phyloP scores from a whole-genome alignment of 495 filamentous ascomycete genomes.

The Talaromyces liani region DNA sequence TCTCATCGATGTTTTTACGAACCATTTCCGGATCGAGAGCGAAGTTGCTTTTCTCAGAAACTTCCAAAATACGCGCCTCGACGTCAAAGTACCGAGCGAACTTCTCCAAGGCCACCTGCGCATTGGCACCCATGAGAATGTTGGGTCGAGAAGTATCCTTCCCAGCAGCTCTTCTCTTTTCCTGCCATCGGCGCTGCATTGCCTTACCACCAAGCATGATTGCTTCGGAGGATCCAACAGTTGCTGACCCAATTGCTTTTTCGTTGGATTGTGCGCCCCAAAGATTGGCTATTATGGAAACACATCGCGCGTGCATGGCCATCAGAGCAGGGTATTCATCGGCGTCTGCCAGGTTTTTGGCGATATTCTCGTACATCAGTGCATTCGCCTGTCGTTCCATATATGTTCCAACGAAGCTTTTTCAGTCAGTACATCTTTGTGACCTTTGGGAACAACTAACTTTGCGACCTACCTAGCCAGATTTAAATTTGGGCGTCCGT shows the following conservation, averaged over 20 bases:
- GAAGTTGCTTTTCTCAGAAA: slow-evolving; percentile 54
- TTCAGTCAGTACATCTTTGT: not conserved
- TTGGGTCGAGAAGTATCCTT: slow-evolving; percentile 60
- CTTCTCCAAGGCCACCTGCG: slow-evolving; percentile 71
- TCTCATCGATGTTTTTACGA: slow-evolving; percentile 62
- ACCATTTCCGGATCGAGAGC: slow-evolving; percentile 58
- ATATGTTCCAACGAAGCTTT: slow-evolving; percentile 63
- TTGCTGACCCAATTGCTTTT: slow-evolving; percentile 63
- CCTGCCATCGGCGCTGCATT: slow-evolving; percentile 75
- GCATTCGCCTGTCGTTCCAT: slow-evolving; percentile 60
- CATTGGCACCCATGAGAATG: slow-evolving; percentile 73
- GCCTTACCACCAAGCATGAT: slow-evolving; percentile 70
- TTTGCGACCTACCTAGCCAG: slow-evolving; percentile 43
- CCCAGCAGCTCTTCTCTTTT: slow-evolving; percentile 49
- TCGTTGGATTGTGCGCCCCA: slow-evolving; percentile 61
- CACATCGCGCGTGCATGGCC: slow-evolving; percentile 62
- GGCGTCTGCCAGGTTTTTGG: slow-evolving; percentile 61
- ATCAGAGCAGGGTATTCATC: slow-evolving; percentile 75
- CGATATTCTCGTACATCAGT: slow-evolving; percentile 60
- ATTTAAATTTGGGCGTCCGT: slow-evolving; percentile 66
- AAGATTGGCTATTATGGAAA: slow-evolving; percentile 62
- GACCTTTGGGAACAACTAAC: not conserved
- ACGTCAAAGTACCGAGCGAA: slow-evolving; percentile 70
- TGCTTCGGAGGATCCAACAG: slow-evolving; percentile 66
- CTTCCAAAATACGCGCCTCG: slow-evolving; percentile 62